Evolutionary conservation across 2,329 filamentous ascomycete species (phyloP), one percentile per base, ranked within the genome.

Genomic region (Beauveria asiatica): DNA sequence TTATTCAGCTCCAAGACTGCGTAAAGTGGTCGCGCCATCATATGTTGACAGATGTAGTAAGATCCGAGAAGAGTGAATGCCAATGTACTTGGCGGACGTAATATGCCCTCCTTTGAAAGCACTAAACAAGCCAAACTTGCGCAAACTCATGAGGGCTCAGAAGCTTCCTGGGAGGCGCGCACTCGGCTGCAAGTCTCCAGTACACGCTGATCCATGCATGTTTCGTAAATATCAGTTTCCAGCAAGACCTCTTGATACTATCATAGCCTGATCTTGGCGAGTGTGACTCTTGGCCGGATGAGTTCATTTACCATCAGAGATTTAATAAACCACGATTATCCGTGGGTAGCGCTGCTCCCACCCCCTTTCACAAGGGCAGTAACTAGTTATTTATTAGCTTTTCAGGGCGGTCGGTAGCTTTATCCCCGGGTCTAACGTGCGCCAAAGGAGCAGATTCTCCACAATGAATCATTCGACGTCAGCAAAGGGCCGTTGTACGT

Each of bases 391-490:
- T n/a, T n/a, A 1, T 23, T 23, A 23, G 30, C 39, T 17, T n/a
- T 49, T 19, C 19, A n/a, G 50, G 7, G 10, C 27, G 30, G 16
- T 16, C 8, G 33, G 16, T 21, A 25, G 48, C 16, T 21, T 53
- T 53, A 53, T 53, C 50, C 50, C 50, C 50, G 50, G 49, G 33
- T 9, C 33, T 23, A 41, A 44, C 21, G 10, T 30, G 13, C 37
- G 41, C 52, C 17, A 45, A 17, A 13, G 41, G 19, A 19, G 21
- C 37, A n/a, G 9, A 9, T 23, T 45, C 46, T 8, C 56, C 56
- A 59, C 56, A 59, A 59, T 59, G 56, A 59, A 59, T 59, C 56
- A 59, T 59, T 59, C 56, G 50, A 27, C 46, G 23, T 51, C 48
- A 45, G 23, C n/a, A n/a, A n/a, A 25, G 17, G n/a, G 55, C 23